Conservation (phyloP, 345 rosid genomes). For the Nephelium lappaceum region DNA sequence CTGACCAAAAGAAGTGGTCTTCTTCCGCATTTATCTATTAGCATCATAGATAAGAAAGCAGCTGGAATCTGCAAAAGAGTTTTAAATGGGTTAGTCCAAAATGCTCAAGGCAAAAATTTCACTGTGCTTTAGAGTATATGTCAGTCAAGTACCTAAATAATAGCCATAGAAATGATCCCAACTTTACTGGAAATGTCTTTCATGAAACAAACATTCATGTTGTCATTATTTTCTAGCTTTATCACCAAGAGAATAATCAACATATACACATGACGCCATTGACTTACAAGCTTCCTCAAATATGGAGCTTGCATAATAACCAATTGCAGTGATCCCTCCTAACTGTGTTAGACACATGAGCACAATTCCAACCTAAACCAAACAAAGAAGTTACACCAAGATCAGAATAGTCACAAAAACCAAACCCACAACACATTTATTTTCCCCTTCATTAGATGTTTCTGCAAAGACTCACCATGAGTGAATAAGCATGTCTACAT, state of each 20-base stretch:
- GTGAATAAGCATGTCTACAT: slow-evolving; percentile 9
- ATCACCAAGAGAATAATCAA: not conserved
- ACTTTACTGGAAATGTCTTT: slow-evolving; percentile 21
- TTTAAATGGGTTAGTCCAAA: not conserved
- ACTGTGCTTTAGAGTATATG: not conserved
- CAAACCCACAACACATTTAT: not conserved
- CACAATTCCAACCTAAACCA: slow-evolving; percentile 54
- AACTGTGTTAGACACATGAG: slow-evolving; percentile 50
- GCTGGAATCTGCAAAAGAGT: slow-evolving; percentile 28
- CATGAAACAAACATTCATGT: not conserved
- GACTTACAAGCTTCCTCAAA: slow-evolving; percentile 51
- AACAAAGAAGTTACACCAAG: not conserved
- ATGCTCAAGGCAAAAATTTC: not conserved
- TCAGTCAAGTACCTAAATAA: slow-evolving; percentile 21
- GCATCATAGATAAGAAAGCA: slow-evolving; percentile 7
- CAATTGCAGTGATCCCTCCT: slow-evolving; percentile 42
- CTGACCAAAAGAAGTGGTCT: slow-evolving; percentile 35
- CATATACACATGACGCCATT: not conserved
- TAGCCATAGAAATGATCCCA: slow-evolving; percentile 25
- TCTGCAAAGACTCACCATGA: slow-evolving; percentile 19
- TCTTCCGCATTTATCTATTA: slow-evolving; percentile 39
- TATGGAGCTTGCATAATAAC: slow-evolving; percentile 48
- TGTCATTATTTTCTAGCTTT: not conserved
- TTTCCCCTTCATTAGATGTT: not conserved
- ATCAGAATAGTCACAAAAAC: not conserved